Base-by-base conservation (phyloP, 2,329 filamentous ascomycete species). In the Stagonosporopsis chrysanthemi region DNA sequence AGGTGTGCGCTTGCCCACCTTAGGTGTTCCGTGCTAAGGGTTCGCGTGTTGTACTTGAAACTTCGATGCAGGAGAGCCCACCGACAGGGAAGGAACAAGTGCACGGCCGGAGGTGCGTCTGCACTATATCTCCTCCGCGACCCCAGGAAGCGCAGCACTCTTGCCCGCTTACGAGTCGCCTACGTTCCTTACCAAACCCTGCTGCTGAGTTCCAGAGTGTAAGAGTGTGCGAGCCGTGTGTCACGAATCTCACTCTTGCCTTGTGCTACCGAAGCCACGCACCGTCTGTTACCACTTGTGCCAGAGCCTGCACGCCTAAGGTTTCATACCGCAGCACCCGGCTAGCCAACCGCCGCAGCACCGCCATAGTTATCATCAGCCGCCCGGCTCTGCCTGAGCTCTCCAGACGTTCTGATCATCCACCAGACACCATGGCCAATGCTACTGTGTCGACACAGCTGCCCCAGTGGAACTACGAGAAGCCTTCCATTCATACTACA, bases 381-480 rank as follows among this genome's bases (percentile, higher is more conserved):
- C 45, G 36, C 31, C 44, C 47, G 42, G 22, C 12, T 28, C 47
- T 47, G 47, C 48, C 50, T 23, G 24, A 52, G 12, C 19, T 51
- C 49, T 60, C 40, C 22, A 49, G 38, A 23, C 41, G 26, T 51
- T 54, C 43, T 46, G 31, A 47, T 53, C 40, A 47, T 53, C 42
- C 50, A 61, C 17, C 60, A 57, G 61, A 54, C 50, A 69, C 38
- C 58, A 74, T 75, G 73, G 70, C 64, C 62, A 64, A 69, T 69
- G 60, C 73, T 45, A 61, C 65, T 19, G 71, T 70, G 15, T 65
- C 72, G 42, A 60, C 71, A 31, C 73, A 76, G 62, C 68, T 76
- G 49, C 70, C 72, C 60, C 74, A 74, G 60, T 77, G 75, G 75
- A 59, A 71, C 41, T 75, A 77, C 60, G 70, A 70, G 19, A 77